Evolutionary conservation across 192 early-diverging fungal genomes (phyloP), one percentile per base, ranked within the genome.

Genomic region (Coemansia asiatica): DNA sequence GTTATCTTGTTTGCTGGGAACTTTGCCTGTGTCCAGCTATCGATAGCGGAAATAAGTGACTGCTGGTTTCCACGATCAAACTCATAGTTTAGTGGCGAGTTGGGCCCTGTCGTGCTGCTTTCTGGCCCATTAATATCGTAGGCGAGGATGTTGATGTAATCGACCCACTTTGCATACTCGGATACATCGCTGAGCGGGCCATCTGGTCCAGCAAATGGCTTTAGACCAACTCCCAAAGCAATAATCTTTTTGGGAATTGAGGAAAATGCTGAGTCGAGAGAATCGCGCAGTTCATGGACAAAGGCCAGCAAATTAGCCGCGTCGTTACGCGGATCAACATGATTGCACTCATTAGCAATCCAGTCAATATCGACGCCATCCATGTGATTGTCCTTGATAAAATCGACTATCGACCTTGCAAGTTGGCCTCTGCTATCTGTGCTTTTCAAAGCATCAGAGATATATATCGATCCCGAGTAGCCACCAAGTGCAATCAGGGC

Each of bases 401-500:
- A 62, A 18, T 81, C 58, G n/a, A 80, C 83, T 9, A 86, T 49
- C 21, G 64, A 70, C 21, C 62, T 61, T 15, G 80, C 61, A 13
- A 85, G 66, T 16, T 27, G 68, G 36, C 58, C 47, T 28, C 86
- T 84, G 7, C 28, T 62, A n/a, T 60, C 64, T 4, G 64, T 23
- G 0, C 50, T 57, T 16, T 85, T 81, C 1, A 81, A 69, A 35
- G 88, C 81, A 13, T 77, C 61, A 0, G 87, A 87, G 61, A 91
- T 83, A 29, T 72, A 69, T 63, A 83, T 69, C 2, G 89, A 90
- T 26, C 90, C 89, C 25, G 84, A 88, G 85, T 88, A 92, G 4
- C 91, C 91, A 46, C 91, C 91, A 40, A 91, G 78, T 0, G 89
- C 85, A n/a, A 92, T 50, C 36, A 90, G 62, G 10, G 88, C 85